Base-by-base conservation (phyloP, 1,284 basidiomycete species). In the Agroathelia rolfsii region DNA sequence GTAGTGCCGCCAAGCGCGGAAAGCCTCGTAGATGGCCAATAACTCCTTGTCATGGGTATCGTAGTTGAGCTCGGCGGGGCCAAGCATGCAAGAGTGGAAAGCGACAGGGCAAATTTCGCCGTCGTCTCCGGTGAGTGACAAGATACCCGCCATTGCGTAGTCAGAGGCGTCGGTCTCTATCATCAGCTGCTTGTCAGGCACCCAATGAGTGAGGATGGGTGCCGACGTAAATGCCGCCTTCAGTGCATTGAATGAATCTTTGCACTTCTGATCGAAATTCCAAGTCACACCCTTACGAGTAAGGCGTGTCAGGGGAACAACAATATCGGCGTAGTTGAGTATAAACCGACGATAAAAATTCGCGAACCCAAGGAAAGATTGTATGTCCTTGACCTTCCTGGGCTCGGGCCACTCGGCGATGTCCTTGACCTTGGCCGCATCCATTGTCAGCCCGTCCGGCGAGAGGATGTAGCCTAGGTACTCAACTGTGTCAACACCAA, bases 331-430 rank as follows among this genome's bases (percentile, higher is more conserved):
- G 40, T 52, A 67, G 19, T 46, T 34, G n/a, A 46, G 17, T 24
- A 68, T 59, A 41, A 67, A 69, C 8, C 50, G 37, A 0, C 53
- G 39, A 36, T 63, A 65, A 42, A 58, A 64, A 41, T 59, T 59
- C 14, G 46, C 49, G 20, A 62, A 52, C 18, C 59, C 58, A 10
- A 61, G 43, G 48, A 60, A 63, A 3, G 37, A 41, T 35, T 56
- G 53, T 11, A 59, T 29, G 6, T 59, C 45, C 21, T 45, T 42
- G n/a, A 59, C 39, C 3, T 34, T 45, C 0, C 25, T 40, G 1
- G 64, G 66, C 1, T 17, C 19, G 0, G 56, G 58, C 66, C 66
- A 71, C 4, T 49, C 35, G 1, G 28, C 13, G 25, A 69, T 52
- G 1, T 50, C 46, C 2, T 49, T 17, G 5, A 68, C 38, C 41